A percentile compares a stretch with the other conserved stretches of the same genome.
These are phyloP conservation scores for Actinidia arguta DNA, from an alignment of 179 eudicot species.

Conservation along the genomic window DNA sequence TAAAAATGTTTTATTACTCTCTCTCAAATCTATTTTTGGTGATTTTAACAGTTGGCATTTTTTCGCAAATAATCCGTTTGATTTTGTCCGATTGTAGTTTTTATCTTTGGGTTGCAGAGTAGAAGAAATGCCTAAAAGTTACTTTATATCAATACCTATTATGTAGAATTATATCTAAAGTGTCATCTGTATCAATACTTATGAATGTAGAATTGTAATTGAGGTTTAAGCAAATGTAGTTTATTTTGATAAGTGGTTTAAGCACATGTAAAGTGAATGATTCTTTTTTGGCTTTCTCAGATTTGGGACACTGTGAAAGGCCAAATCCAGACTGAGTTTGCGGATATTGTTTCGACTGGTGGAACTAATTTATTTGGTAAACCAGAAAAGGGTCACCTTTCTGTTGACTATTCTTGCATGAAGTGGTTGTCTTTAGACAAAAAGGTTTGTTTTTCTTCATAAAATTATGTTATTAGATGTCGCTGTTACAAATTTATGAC, in stretches of 20 bases:
- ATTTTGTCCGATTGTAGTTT: slow-evolving; percentile 1
- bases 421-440: slow-evolving; percentile 74
- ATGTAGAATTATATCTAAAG: no score
- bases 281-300: slow-evolving; percentile 43
- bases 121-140: neutral
- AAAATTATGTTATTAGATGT: neutral
- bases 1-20: no score
- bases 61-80: neutral
- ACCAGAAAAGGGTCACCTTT: slow-evolving; percentile 79
- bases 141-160: no score
- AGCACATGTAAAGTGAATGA: slow-evolving; percentile 10
- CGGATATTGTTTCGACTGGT: slow-evolving; percentile 54
- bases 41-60: neutral
- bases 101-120: neutral
- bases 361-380: slow-evolving; percentile 54
- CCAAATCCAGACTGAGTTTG: slow-evolving; percentile 89
- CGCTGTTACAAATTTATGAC: neutral
- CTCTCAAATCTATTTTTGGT: neutral
- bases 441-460: slow-evolving; percentile 47
- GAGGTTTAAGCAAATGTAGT: neutral
- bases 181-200: neutral
- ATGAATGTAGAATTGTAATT: slow-evolving; percentile 4
- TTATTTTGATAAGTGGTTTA: neutral
- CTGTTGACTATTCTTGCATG: slow-evolving; percentile 97
- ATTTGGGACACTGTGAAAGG: slow-evolving; percentile 95